Base-by-base conservation (phyloP, 75 land plant species). In the Picea glauca region DNA sequence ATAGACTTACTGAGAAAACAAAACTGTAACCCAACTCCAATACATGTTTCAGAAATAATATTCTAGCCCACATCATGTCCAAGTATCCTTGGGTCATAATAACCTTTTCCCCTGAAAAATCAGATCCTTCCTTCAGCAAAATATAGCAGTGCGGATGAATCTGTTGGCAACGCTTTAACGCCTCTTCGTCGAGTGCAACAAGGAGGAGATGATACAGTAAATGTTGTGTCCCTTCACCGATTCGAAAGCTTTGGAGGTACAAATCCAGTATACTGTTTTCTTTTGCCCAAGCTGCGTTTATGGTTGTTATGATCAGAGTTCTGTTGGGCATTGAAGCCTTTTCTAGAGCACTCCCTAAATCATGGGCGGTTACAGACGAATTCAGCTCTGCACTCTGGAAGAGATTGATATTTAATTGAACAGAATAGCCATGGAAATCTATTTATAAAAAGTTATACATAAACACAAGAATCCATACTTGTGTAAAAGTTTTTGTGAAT, bases 51-150 rank as follows among this genome's bases (percentile, higher is more conserved):
- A 94, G 84, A 57, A 93, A 93, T 30, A 88, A 82, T 32, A 93
- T 89, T 77, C 98, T 86, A 79, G 90, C 88, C 98, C 98, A 94
- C 93, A 94, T 94, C 95, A 94, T 93, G 66, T 83, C 81, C 82
- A 93, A 74, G 81, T 94, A 94, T 62, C 87, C 90, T 38, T 82
- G 72, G 5, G 87, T 85, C 93, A 86, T 87, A 38, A 86, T 80
- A 54, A 32, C 75, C 76, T 86, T 82, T 74, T 86, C 87, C 35
- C 72, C 86, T 31, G 62, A 76, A 76, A 86, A 86, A 67, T 84
- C 82, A 15, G 82, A 58, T 56, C 86, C 85, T 30, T 63, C 78
- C 18, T 86, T 85, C 58, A 58, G 63, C 79, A 84, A 62, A 50
- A 50, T 9, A 59, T 61, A 80, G 70, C 87, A 86, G 35, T 79